Base-by-base conservation (phyloP, 2,329 filamentous ascomycete species). In the Phyllosticta citriasiana region DNA sequence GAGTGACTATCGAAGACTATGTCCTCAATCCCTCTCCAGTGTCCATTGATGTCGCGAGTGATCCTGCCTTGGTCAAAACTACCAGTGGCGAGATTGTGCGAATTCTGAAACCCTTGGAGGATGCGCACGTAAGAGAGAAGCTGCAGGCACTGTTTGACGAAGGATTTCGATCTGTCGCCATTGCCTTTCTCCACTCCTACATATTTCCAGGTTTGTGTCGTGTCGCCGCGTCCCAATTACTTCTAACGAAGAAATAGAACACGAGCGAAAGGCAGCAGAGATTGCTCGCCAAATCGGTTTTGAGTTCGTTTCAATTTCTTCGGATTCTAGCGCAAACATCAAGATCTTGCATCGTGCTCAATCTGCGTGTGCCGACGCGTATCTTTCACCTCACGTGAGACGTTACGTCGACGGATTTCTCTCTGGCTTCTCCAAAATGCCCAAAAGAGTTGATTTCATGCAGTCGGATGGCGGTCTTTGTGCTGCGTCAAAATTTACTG, bases 91-190 rank as follows among this genome's bases (percentile, higher is more conserved):
- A 69, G 50, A 58, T 60, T 1, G 63, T 68, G 14, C 63, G 66
- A 2, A 47, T 67, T 9, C 27, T 67, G 8, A 59, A 64, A 52
- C 62, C 62, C 24, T 52, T 66, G 53, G 59, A 65, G 22, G 53
- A 55, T 16, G 35, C 25, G 7, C 53, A 22, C 3, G 55, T 60
- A 3, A 60, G 61, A 24, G 27, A 64, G 56, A 60, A 62, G 19
- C 65, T 72, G 1, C 64, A 67, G 26, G 25, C 51, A 1, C 63
- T 77, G 2, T 72, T 67, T 57, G 62, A 67, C 1, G 66, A 70
- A n/a, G 74, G 74, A 1, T 70, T 70, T 33, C 66, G 72, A 8
- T 73, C 72, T 1, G 59, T 76, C 35, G 73, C 73, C 0, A 68
- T 77, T 6, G 70, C 69, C 5, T 69, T 73, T 7, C 63, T 71